These are phyloP conservation scores for Glarea lozoyensis DNA, from an alignment of 495 filamentous ascomycete species.

Conservation along the genomic window DNA sequence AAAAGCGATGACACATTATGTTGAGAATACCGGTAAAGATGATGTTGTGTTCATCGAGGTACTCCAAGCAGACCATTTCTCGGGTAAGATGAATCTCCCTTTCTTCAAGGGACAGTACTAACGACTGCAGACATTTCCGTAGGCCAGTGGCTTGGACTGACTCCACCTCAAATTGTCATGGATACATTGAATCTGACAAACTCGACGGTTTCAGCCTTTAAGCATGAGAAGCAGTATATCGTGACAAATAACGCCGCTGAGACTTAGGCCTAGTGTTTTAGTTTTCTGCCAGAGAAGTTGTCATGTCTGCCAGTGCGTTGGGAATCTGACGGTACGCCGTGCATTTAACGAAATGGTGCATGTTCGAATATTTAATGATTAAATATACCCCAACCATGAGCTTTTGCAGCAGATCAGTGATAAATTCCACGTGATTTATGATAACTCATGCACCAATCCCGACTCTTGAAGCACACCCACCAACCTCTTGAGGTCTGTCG, in stretches of 20 bases:
- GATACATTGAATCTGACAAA: slow-evolving; percentile 53
- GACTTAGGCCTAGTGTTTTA: slow-evolving; percentile 36
- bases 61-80: slow-evolving; percentile 54
- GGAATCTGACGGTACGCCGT: background rate
- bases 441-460: background rate
- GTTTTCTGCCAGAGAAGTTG: background rate
- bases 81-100: slow-evolving; percentile 9
- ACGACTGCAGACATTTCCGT: slow-evolving; percentile 42
- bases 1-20: slow-evolving; percentile 56
- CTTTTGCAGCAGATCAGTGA: background rate
- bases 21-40: slow-evolving; percentile 65
- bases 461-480: background rate
- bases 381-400: background rate
- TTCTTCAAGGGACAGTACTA: background rate
- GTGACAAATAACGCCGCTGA: too few relatives aligned
- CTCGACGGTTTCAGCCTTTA: slow-evolving; percentile 41
- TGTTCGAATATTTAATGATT: background rate
- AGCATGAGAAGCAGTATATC: slow-evolving; percentile 44
- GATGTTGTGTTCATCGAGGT: slow-evolving; percentile 67
- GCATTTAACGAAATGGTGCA: background rate
- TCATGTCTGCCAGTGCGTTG: background rate
- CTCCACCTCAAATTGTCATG: slow-evolving; percentile 52
- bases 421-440: background rate
- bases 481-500: background rate
- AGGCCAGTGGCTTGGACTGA: slow-evolving; percentile 57